Evolutionary conservation across 2,329 filamentous ascomycete genomes (phyloP).

Genomic region (Pleoardoris graminearum): DNA sequence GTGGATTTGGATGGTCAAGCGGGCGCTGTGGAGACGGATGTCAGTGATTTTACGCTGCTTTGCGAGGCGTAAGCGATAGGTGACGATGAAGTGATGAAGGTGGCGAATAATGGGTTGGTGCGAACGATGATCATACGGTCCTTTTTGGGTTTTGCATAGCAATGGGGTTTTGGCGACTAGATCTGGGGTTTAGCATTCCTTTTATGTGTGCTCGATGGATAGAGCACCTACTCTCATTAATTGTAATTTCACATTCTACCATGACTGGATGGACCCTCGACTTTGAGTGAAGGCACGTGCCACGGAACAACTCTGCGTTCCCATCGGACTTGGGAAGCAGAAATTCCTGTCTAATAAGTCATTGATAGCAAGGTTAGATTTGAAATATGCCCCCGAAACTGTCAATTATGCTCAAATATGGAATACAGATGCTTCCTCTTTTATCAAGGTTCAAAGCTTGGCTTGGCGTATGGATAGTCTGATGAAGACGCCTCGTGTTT

Average conservation of each 20-base stretch:
- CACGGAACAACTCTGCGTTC: too few relatives aligned
- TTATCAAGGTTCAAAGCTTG: too few relatives aligned
- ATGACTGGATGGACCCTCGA: too few relatives aligned
- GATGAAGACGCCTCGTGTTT: too few relatives aligned
- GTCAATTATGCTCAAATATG: too few relatives aligned
- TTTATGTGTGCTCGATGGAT: background rate
- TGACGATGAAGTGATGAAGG: background rate
- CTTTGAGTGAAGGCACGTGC: too few relatives aligned
- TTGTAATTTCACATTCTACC: background rate
- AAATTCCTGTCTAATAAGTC: too few relatives aligned
- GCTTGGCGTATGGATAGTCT: too few relatives aligned
- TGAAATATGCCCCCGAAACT: too few relatives aligned
- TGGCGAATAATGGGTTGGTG: background rate
- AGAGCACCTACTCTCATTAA: background rate
- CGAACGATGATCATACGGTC: conserved; percentile 4
- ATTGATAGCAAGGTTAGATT: too few relatives aligned
- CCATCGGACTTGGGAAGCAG: too few relatives aligned
- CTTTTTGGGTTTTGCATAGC: conserved; percentile 1
- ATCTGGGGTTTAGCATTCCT: background rate
- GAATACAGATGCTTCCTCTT: too few relatives aligned
- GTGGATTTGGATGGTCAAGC: conserved; percentile 18
- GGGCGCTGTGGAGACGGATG: conserved; percentile 20
- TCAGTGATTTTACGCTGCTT: conserved; percentile 18
- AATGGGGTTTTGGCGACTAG: background rate
- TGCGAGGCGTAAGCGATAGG: conserved; percentile 13